Conservation (phyloP, 208 protist genomes). For the Jaenimonas drosophilae region DNA sequence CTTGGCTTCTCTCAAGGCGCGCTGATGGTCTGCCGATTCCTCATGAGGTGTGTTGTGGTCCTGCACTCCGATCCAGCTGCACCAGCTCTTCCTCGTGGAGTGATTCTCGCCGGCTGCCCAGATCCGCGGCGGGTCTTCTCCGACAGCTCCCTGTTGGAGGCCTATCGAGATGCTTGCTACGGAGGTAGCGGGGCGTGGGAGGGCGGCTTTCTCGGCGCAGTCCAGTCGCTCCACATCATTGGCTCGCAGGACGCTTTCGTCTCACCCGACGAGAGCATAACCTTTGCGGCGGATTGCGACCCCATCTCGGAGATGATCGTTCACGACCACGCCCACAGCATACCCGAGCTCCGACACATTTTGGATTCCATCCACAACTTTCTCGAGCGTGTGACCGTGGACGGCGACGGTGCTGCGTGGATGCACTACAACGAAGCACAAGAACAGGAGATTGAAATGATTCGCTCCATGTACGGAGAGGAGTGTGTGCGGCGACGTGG, state of each 20-base stretch:
- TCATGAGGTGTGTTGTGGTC: conserved; percentile 25
- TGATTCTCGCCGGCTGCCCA: conserved; percentile 59
- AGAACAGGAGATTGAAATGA: conserved; percentile 61
- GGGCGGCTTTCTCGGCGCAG: conserved; percentile 11
- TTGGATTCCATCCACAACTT: conserved; percentile 24
- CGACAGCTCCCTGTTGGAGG: conserved; percentile 3
- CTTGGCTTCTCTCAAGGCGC: conserved; percentile 83
- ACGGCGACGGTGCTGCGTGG: conserved; percentile 3
- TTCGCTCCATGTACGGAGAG: conserved; percentile 65
- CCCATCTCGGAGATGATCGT: conserved; percentile 27
- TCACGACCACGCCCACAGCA: conserved; percentile 79
- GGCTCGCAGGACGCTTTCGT: conserved; percentile 68
- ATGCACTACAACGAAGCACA: conserved; percentile 9
- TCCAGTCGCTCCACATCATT: conserved; percentile 74
- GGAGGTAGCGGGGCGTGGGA: neutral
- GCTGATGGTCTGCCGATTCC: conserved; percentile 50
- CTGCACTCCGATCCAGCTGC: conserved; percentile 1
- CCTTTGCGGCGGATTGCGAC: conserved; percentile 50
- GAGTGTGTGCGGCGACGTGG: no score
- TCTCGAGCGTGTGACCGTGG: conserved; percentile 7
- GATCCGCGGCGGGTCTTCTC: conserved; percentile 45
- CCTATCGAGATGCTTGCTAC: neutral
- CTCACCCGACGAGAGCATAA: conserved; percentile 30
- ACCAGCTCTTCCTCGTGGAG: conserved; percentile 7
- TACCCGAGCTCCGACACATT: conserved; percentile 50